Base-by-base conservation (phyloP, 1,139 yeast species). In the Williopsis jadinii region DNA sequence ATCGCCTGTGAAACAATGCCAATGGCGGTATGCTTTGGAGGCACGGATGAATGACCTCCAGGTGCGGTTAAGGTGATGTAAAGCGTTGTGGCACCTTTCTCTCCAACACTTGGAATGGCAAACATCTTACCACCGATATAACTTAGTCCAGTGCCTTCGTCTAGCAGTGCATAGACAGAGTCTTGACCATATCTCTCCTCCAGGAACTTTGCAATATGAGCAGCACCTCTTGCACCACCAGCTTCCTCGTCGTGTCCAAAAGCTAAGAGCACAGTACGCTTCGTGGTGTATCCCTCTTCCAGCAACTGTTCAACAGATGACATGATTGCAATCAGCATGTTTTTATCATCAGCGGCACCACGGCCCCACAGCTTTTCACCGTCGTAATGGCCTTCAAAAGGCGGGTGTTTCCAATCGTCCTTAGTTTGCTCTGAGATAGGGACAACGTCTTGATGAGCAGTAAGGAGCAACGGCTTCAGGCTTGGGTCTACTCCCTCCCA, bases 381-480 rank as follows among this genome's bases (percentile, higher is more conserved):
- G 55, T 82, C 92, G 54, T 64, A 80, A 48, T 70, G 66, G 3
- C 84, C 95, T 30, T 68, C 67, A 49, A 77, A 83, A n/a, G 95
- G 94, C 6, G 77, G 77, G 53, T 78, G 69, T 1, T 66, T 66
- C 95, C 95, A 84, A 36, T 70, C 67, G 26, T 54, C 62, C 37
- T 70, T 58, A 3, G 85, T 74, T 19, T 67, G 76, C 30, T 66
- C 61, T 47, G 76, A 78, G 12, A 83, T 81, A 1, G 94, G 95
- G 12, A 84, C 95, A 9, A 80, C 84, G 55, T 84, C 95, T 59
- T 77, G 83, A 58, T 85, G 95, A 2, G 88, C 87, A 54, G 80
- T 73, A 35, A 84, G 64, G 58, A 84, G 57, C n/a, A 80, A 51
- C 9, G 95, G 95, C 58, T 82, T 80, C 51, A 80, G 64, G 3